phyloP scores from a whole-genome alignment of 2,329 filamentous ascomycete species.

The Cadophora sp. region DNA sequence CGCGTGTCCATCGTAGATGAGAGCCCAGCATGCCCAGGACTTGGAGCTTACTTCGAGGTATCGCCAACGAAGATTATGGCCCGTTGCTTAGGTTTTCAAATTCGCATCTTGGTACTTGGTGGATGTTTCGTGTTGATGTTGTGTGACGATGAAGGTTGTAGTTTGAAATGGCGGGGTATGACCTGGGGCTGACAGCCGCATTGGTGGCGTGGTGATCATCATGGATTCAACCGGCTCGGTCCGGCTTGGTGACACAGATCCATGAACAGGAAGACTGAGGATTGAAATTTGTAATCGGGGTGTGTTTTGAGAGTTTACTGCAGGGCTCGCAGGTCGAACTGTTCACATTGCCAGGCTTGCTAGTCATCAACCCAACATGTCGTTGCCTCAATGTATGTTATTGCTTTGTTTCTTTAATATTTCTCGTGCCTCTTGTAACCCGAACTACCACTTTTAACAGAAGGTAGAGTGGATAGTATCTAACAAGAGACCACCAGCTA shows the following conservation, averaged over 20 bases:
- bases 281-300: neutral
- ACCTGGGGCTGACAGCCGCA: conserved; percentile 1
- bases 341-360: too few relatives aligned
- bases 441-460: too few relatives aligned
- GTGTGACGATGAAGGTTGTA: neutral
- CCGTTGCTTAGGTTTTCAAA: neutral
- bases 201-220: conserved; percentile 9
- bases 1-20: conserved; percentile 8
- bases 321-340: too few relatives aligned
- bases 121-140: conserved; percentile 9
- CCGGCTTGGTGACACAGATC: conserved; percentile 12
- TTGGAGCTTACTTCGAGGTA: neutral
- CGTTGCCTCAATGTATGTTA: too few relatives aligned
- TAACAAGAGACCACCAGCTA: too few relatives aligned
- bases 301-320: neutral
- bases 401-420: too few relatives aligned
- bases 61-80: neutral
- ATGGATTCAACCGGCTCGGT: conserved; percentile 2
- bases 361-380: too few relatives aligned
- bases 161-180: conserved; percentile 3
- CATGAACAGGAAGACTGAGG: neutral
- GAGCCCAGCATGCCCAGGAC: neutral
- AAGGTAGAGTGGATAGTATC: too few relatives aligned
- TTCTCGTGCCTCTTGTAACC: too few relatives aligned
- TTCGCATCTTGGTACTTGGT: neutral